Evolutionary conservation across 2,329 filamentous ascomycete species (phyloP), one percentile per base, ranked within the genome.

Genomic region (Cadophora sp.): DNA sequence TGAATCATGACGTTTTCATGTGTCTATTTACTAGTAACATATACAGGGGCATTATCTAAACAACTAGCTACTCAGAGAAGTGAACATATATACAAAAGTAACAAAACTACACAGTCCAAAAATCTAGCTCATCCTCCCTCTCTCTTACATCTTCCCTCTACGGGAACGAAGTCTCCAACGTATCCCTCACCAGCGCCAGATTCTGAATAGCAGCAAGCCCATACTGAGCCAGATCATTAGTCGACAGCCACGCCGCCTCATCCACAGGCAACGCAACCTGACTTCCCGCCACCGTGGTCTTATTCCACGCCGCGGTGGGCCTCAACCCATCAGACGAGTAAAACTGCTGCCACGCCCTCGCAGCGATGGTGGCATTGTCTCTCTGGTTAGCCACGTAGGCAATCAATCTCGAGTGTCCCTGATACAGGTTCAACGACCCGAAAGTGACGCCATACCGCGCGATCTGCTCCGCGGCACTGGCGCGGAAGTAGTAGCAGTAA

Each of bases 401-500:
- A 1, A 86, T 84, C 8, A 89, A 78, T 1, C 86, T 81, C 1
- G 86, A 87, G 73, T 89, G 87, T 0, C 83, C 86, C 72, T 89
- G 87, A 58, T 79, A 78, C 59, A 89, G 76, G 56, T 76, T 84
- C 4, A 83, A 67, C 3, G 68, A 80, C n/a, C 82, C 77, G 65
- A 85, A 88, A 56, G 76, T 76, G 1, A 74, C 73, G 7, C 86
- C 86, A 68, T 88, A 89, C 0, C 85, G 81, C 1, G 81, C 80
- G 1, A 72, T 75, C 74, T 89, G 86, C 76, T 87, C 84, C 0
- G 77, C 80, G 0, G 76, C 75, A 0, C 79, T 72, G 0, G 84
- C 86, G 9, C 80, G 79, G 71, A 86, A 89, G 76, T 86, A 87
- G 73, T 83, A 84, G 72, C 85, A 86, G 76, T 89, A 89, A 59